phyloP scores from a whole-genome alignment of 78 protist species.

The Anaeramoeba flamelloides region DNA sequence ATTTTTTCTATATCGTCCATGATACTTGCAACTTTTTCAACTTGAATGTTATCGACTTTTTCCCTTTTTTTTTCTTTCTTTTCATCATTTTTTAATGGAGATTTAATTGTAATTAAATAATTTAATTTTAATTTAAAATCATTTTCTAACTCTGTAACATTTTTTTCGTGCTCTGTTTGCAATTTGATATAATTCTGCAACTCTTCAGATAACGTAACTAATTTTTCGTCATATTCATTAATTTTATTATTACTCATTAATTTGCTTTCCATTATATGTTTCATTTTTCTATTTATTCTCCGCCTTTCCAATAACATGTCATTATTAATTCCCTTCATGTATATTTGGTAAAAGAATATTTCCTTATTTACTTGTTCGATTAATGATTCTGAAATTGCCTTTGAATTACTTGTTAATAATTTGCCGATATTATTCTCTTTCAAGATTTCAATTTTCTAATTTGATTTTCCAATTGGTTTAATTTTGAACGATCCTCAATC shows the following conservation, averaged over 20 bases:
- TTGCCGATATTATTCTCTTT: not conserved
- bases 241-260: not conserved
- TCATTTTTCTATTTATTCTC: not conserved
- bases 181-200: no score
- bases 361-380: not conserved
- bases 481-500: no score
- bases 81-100: no score
- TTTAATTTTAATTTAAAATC: no score
- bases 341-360: not conserved
- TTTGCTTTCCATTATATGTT: not conserved
- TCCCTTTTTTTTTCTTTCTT: no score
- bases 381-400: not conserved
- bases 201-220: no score
- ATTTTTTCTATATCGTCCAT: no score
- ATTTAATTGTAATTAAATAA: no score
- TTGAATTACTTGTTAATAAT: not conserved
- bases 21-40: no score
- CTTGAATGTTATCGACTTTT: no score
- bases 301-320: not conserved
- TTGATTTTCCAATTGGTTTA: not conserved
- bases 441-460: not conserved
- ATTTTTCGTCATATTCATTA: not conserved
- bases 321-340: not conserved
- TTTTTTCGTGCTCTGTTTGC: no score
- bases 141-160: no score